Conservation (phyloP, 1,139 yeast species). For the Suhomyces kunorum region DNA sequence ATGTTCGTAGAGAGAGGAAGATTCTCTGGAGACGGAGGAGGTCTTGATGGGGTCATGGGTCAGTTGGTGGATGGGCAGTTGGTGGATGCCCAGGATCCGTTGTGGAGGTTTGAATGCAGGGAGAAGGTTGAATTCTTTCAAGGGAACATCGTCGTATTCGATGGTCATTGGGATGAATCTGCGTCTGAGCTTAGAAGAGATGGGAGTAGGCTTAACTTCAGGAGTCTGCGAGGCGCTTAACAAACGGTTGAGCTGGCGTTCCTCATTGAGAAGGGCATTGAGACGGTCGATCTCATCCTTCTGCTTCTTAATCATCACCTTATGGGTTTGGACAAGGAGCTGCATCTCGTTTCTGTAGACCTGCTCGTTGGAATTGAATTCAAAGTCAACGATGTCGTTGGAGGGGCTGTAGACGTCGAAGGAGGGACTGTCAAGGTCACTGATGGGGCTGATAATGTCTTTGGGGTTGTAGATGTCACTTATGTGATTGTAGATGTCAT, state of each 20-base stretch:
- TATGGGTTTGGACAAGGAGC: constrained; percentile 29
- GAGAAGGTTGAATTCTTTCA: constrained; percentile 12
- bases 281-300: constrained; percentile 32
- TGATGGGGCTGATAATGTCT: no score
- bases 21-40: background rate
- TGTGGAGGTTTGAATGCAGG: no score
- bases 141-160: constrained; percentile 2
- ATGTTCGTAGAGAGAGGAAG: background rate
- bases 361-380: constrained; percentile 10
- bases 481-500: background rate
- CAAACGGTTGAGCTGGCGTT: constrained; percentile 15
- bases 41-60: no score
- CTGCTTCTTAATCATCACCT: constrained; percentile 28
- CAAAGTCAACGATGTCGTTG: constrained; percentile 9
- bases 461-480: no score
- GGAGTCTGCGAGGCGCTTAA: no score
- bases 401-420: no score
- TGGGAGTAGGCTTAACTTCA: background rate
- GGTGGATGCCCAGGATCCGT: no score
- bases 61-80: no score
- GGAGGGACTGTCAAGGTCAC: no score
- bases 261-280: constrained; percentile 27
- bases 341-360: constrained; percentile 29
- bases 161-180: constrained; percentile 26
- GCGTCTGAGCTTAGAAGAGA: constrained; percentile 14